phyloP scores from a whole-genome alignment of 805 yeast species.

The Saturnispora galanensis region DNA sequence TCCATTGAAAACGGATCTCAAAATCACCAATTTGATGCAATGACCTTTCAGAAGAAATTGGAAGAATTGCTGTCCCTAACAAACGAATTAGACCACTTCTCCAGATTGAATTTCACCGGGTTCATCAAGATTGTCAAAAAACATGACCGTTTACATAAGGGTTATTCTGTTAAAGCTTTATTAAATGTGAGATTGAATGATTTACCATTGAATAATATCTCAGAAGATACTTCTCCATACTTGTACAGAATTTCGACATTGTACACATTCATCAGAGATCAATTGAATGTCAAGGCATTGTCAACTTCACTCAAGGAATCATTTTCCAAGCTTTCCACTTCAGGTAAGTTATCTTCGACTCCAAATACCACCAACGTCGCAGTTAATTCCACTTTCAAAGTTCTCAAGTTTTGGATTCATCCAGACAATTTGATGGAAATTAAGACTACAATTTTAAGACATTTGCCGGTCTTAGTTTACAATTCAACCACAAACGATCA shows the following conservation, averaged over 20 bases:
- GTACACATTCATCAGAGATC: conserved; percentile 74
- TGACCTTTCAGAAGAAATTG: conserved; percentile 51
- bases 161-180: conserved; percentile 83
- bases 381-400: conserved; percentile 32
- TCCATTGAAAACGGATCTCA: conserved; percentile 16
- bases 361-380: conserved; percentile 20
- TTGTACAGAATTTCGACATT: conserved; percentile 72
- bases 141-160: conserved; percentile 84
- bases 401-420: conserved; percentile 91
- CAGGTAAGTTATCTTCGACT: conserved; percentile 27
- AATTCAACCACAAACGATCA: conserved; percentile 33
- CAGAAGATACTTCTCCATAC: conserved; percentile 90
- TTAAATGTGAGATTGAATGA: conserved; percentile 79
- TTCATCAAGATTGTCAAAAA: conserved; percentile 90
- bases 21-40: conserved; percentile 42
- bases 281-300: conserved; percentile 32
- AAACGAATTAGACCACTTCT: conserved; percentile 80
- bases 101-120: conserved; percentile 89
- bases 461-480: conserved; percentile 84
- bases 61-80: conserved; percentile 70
- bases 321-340: conserved; percentile 37
- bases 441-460: conserved; percentile 88
- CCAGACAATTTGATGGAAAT: conserved; percentile 97
- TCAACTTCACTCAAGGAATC: conserved; percentile 35
- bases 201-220: conserved; percentile 67